phyloP scores from a whole-genome alignment of 352 stramenopile species.

The Phytophthora boehmeriae region DNA sequence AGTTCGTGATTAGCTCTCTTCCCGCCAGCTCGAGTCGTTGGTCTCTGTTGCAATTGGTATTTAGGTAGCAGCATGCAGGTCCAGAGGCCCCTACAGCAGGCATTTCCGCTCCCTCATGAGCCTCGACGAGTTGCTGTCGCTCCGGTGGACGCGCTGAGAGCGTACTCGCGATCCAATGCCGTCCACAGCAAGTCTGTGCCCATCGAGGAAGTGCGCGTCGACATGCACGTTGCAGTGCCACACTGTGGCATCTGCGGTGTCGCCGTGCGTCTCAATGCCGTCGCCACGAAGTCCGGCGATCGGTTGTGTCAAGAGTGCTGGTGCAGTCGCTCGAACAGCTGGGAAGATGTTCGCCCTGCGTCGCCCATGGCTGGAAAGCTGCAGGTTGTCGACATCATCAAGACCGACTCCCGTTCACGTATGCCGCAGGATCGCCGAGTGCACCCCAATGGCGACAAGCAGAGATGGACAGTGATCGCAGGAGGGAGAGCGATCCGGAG shows the following conservation, averaged over 20 bases:
- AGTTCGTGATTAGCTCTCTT: neutral
- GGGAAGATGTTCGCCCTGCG: slow-evolving; percentile 25
- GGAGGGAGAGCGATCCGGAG: slow-evolving; percentile 12
- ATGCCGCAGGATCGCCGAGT: neutral
- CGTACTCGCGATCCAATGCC: neutral
- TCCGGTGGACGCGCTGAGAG: neutral
- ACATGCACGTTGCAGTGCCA: slow-evolving; percentile 8
- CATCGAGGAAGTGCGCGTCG: slow-evolving; percentile 17
- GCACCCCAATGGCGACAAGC: neutral
- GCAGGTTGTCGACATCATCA: slow-evolving; percentile 2
- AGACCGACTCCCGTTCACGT: slow-evolving; percentile 4
- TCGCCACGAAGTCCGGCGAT: slow-evolving; percentile 1
- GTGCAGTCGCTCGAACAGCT: slow-evolving; percentile 12
- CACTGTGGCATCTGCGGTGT: slow-evolving; percentile 16
- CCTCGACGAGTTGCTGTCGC: neutral
- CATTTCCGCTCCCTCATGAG: neutral
- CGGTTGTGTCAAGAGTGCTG: slow-evolving; percentile 16
- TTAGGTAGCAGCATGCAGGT: slow-evolving; percentile 1
- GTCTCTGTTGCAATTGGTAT: too few species aligned
- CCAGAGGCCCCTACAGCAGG: neutral
- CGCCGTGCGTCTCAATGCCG: slow-evolving; percentile 1
- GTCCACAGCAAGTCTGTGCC: neutral
- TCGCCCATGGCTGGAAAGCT: slow-evolving; percentile 16
- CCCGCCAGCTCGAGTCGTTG: neutral
- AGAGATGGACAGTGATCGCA: slow-evolving; percentile 1